Conservation (phyloP, 1,284 basidiomycete genomes). For the Thelephora terrestris region DNA sequence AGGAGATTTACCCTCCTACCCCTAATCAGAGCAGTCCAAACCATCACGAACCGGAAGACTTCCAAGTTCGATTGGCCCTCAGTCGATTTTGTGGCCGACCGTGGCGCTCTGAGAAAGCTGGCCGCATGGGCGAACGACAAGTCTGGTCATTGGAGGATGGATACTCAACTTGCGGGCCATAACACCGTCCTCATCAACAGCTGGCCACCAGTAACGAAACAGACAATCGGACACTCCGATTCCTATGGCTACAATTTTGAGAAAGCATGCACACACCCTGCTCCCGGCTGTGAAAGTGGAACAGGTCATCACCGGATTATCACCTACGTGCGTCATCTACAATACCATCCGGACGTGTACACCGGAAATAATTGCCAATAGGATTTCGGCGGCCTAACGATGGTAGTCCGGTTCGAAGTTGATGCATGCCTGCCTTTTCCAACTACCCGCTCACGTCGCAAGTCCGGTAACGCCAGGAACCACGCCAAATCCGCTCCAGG, state of each 20-base stretch:
- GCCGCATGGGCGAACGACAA: slow-evolving; percentile 36
- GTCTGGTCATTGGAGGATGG: slow-evolving; percentile 39
- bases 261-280: slow-evolving; percentile 32
- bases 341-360: neutral
- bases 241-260: slow-evolving; percentile 42
- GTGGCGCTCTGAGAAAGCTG: slow-evolving; percentile 49
- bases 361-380: neutral
- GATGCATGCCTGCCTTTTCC: slow-evolving; percentile 17
- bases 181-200: slow-evolving; percentile 44
- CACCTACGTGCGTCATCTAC: slow-evolving; percentile 30
- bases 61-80: slow-evolving; percentile 32
- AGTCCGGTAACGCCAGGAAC: too few species aligned
- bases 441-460: slow-evolving; percentile 14
- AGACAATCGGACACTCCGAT: slow-evolving; percentile 7
- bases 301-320: slow-evolving; percentile 43
- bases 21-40: slow-evolving; percentile 40
- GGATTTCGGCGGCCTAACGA: slow-evolving; percentile 20
- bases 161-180: slow-evolving; percentile 41
- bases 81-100: slow-evolving; percentile 47
- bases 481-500: too few species aligned
- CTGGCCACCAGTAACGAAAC: slow-evolving; percentile 30
- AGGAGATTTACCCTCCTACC: slow-evolving; percentile 28
- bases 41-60: slow-evolving; percentile 20
- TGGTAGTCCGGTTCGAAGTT: slow-evolving; percentile 24
- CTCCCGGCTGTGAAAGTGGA: slow-evolving; percentile 29